A percentile compares a stretch with the other conserved stretches of the same genome.
Evolutionary conservation across 306 rosid genomes (phyloP).

Genomic region (Spatholobus suberectus): DNA sequence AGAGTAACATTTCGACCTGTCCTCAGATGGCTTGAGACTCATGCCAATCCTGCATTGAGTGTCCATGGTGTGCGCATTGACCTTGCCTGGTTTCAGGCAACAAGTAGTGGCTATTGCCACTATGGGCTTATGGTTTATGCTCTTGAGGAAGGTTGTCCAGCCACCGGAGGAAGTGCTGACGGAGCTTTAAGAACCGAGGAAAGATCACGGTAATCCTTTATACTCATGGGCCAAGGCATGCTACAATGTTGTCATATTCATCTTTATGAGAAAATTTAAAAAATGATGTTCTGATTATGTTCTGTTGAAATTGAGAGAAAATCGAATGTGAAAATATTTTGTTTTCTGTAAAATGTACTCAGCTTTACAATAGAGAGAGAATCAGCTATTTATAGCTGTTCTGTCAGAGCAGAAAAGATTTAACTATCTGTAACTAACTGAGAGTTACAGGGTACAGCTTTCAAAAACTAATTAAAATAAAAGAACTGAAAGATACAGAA

Average conservation of each 20-base stretch:
- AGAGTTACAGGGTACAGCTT: too few relatives aligned
- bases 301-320: not conserved
- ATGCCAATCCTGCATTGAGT: conserved; percentile 87
- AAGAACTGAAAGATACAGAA: too few relatives aligned
- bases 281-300: conserved; percentile 12
- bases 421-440: too few relatives aligned
- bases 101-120: conserved; percentile 86
- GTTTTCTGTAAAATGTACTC: too few relatives aligned
- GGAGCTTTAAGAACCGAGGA: conserved; percentile 58
- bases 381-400: too few relatives aligned
- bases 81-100: conserved; percentile 93
- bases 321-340: too few relatives aligned
- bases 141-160: conserved; percentile 54
- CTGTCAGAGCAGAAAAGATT: too few relatives aligned
- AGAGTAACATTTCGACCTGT: conserved; percentile 84
- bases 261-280: not conserved
- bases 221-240: not conserved
- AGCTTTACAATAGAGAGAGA: too few relatives aligned
- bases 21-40: conserved; percentile 87
- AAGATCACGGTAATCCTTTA: conserved; percentile 66
- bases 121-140: conserved; percentile 86
- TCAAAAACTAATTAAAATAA: too few relatives aligned
- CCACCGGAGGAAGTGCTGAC: conserved; percentile 52
- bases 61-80: conserved; percentile 75
- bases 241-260: not conserved